Conservation (phyloP, 257 asterid genomes). For the Thymus quinquecostatus region DNA sequence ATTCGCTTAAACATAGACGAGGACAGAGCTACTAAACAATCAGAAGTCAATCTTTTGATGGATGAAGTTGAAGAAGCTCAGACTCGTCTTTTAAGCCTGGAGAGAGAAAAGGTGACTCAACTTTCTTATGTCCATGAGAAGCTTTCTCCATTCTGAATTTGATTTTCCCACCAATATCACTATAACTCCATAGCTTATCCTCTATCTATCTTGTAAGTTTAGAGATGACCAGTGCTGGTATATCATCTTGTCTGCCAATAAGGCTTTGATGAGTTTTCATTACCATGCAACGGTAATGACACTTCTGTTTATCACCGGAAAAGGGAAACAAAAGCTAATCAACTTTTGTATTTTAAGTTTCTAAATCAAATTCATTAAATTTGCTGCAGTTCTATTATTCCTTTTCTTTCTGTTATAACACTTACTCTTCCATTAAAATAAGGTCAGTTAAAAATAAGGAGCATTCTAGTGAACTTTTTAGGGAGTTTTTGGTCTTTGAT, state of each 20-base stretch:
- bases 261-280: not conserved
- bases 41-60: constrained; percentile 92
- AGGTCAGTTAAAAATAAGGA: not conserved
- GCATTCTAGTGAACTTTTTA: not conserved
- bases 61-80: constrained; percentile 99
- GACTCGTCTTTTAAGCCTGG: constrained; percentile 90
- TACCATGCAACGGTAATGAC: not conserved
- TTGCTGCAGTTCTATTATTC: not conserved
- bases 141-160: constrained; percentile 24
- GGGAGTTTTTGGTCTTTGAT: not conserved
- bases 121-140: constrained; percentile 27
- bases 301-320: not conserved
- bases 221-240: constrained; percentile 8
- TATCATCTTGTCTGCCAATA: not conserved
- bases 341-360: not conserved
- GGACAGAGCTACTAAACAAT: constrained; percentile 87
- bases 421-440: not conserved
- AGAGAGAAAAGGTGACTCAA: constrained; percentile 87
- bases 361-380: not conserved
- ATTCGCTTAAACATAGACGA: constrained; percentile 63
- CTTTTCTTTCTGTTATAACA: not conserved
- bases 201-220: constrained; percentile 17
- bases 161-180: constrained; percentile 19
- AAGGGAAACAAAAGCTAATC: not conserved
- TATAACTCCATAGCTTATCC: not conserved